Evolutionary conservation across 1,284 basidiomycete species (phyloP), one percentile per base, ranked within the genome.

Genomic region (Ceratobasidium sp.): DNA sequence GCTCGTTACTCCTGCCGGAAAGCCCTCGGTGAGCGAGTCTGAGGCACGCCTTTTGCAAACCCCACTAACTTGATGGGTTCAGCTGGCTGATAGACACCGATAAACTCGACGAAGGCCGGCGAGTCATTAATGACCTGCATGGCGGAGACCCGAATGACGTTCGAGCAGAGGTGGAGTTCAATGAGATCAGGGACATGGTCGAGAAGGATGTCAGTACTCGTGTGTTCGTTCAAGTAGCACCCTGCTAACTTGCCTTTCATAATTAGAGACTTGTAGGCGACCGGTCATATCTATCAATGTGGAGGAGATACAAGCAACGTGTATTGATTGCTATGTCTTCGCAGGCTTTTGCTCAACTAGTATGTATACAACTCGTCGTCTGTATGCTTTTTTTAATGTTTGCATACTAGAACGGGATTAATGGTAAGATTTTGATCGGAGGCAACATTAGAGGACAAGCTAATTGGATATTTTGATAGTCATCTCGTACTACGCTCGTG

Each of bases 281-380:
- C 81, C 90, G 96, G 78, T 91, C 93, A 12, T 99, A 99, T 86
- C 84, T 85, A 51, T 89, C 90, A 56, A 95, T 99, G 91, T 98
- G 96, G 95, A 91, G 86, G 82, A 90, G 91, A 81, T 98, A 98
- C 85, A 94, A 94, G 82, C 92, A 93, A 61, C 91, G 97, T 63
- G 97, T 99, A 5, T 85, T 98, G 81, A 92, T 99, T 79, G 97
- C 97, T n/a, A 97, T 97, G 95, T 97, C 95, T 23, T 96, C 95
- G 80, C 97, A 99, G 85, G 94, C 95, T 77, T 98, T 98, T 85
- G 97, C 97, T 66, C 97, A 98, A 85, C 87, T 98, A 81, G 94
- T 95, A 81, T 81, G 91, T 87, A 2, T 49, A 44, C 28, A 28
- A 7, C 7, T 26, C 15, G 33, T 46, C 42, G 4, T 26, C 23